A percentile compares a stretch with the other conserved stretches of the same genome.
Evolutionary conservation across 2,329 filamentous ascomycete species (phyloP).

Genomic region (Arthroderma uncinatum): DNA sequence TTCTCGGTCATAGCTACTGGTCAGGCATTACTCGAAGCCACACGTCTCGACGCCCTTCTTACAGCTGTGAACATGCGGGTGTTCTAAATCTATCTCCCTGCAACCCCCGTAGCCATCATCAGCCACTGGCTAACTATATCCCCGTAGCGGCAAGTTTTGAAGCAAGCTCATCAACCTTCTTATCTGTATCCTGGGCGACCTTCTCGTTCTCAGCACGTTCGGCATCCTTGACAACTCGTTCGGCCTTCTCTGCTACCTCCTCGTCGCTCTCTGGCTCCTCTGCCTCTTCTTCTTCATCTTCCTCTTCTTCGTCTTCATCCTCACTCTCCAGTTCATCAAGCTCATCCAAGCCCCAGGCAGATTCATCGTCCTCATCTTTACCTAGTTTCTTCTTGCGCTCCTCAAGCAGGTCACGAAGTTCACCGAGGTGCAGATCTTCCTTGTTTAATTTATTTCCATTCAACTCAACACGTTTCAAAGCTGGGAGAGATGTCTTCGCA

Average conservation of each 20-base stretch:
- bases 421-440: constrained; percentile 61
- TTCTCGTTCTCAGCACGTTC: constrained; percentile 47
- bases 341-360: constrained; percentile 74
- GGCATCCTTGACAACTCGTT: constrained; percentile 57
- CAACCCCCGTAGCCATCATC: too few relatives aligned
- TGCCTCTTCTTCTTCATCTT: constrained; percentile 58
- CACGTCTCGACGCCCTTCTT: too few relatives aligned
- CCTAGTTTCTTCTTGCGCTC: constrained; percentile 61
- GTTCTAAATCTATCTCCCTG: too few relatives aligned
- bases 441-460: constrained; percentile 94
- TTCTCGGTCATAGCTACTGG: too few relatives aligned
- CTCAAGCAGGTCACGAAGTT: constrained; percentile 60
- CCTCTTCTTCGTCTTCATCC: constrained; percentile 56
- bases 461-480: constrained; percentile 74
- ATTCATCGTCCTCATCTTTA: constrained; percentile 56
- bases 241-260: constrained; percentile 51
- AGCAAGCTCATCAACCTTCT: constrained; percentile 71
- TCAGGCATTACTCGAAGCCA: too few relatives aligned
- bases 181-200: constrained; percentile 61
- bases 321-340: constrained; percentile 75
- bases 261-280: constrained; percentile 57
- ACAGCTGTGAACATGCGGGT: too few relatives aligned
- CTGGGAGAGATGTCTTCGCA: constrained; percentile 57
- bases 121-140: constrained; percentile 7
- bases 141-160: constrained; percentile 62